Percentiles rank a stretch among this genome's conserved stretches.
Evolutionary conservation across 768 basidiomycete genomes (phyloP).

Genomic region (Psilocybe cubensis): DNA sequence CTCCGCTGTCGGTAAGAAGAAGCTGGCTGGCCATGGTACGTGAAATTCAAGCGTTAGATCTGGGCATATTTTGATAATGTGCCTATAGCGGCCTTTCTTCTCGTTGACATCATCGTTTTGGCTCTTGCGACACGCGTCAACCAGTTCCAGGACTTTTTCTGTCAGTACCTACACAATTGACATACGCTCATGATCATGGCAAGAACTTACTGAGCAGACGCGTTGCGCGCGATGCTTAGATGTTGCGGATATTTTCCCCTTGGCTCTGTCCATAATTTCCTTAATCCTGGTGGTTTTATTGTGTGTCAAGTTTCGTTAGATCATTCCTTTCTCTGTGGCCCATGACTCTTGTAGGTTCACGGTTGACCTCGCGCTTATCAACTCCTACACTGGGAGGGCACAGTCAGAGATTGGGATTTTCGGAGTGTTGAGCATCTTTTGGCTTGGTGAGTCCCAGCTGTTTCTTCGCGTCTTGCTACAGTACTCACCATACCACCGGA

Average conservation of each 20-base stretch:
- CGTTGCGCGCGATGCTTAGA: conserved; percentile 32
- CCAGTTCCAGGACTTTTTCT: conserved; percentile 62
- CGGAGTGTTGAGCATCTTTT: conserved; percentile 49
- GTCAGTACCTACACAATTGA: conserved; percentile 35
- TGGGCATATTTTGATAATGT: too few species aligned
- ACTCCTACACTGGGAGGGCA: conserved; percentile 48
- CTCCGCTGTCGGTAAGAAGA: conserved; percentile 15
- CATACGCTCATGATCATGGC: not conserved
- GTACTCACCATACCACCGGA: not conserved
- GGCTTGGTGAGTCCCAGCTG: conserved; percentile 47
- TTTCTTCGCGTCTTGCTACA: not conserved
- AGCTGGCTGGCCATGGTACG: conserved; percentile 16
- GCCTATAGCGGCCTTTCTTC: conserved; percentile 45
- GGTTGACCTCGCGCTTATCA: conserved; percentile 43
- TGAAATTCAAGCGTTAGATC: not conserved
- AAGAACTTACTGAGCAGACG: not conserved
- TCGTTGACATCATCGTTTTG: conserved; percentile 53
- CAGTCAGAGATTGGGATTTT: conserved; percentile 52
- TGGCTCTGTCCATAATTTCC: conserved; percentile 58
- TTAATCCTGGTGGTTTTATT: conserved; percentile 43
- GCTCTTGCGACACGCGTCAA: conserved; percentile 58
- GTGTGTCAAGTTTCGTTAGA: conserved; percentile 32
- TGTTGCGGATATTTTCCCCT: conserved; percentile 63
- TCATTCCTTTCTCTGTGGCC: not conserved
- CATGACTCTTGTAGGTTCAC: conserved; percentile 35